phyloP scores from a whole-genome alignment of 2,329 filamentous ascomycete genomes.

The Malbranchea zuffiana region DNA sequence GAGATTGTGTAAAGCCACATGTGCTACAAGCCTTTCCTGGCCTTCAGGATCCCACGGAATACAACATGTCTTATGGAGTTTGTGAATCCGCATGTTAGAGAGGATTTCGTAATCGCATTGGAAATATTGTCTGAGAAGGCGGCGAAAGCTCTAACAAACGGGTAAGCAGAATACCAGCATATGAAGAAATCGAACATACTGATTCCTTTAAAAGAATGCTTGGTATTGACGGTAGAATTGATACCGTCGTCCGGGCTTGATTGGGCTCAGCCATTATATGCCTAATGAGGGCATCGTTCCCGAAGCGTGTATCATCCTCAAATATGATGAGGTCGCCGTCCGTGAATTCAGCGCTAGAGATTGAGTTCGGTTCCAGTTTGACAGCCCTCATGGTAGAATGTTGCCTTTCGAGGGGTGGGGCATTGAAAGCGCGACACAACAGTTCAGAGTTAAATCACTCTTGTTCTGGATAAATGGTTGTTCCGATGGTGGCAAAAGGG shows the following conservation, averaged over 20 bases:
- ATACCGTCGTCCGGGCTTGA: not conserved
- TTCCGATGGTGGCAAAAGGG: no score
- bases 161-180: no score
- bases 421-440: no score
- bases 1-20: conserved; percentile 4
- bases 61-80: conserved; percentile 3
- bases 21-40: conserved; percentile 5
- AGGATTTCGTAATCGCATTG: conserved; percentile 2
- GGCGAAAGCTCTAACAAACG: no score
- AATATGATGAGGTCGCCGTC: conserved; percentile 1
- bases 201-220: no score
- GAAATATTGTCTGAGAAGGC: conserved; percentile 4
- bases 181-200: no score
- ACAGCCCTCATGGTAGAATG: no score
- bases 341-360: not conserved
- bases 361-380: no score
- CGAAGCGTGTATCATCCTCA: conserved; percentile 4
- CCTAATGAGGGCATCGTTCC: conserved; percentile 3
- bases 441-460: no score
- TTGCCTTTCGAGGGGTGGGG: no score
- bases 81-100: conserved; percentile 3
- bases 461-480: no score
- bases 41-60: conserved; percentile 4
- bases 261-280: conserved; percentile 5
- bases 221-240: no score